Conservation (phyloP, 345 rosid genomes). For the Gossypium raimondii region DNA sequence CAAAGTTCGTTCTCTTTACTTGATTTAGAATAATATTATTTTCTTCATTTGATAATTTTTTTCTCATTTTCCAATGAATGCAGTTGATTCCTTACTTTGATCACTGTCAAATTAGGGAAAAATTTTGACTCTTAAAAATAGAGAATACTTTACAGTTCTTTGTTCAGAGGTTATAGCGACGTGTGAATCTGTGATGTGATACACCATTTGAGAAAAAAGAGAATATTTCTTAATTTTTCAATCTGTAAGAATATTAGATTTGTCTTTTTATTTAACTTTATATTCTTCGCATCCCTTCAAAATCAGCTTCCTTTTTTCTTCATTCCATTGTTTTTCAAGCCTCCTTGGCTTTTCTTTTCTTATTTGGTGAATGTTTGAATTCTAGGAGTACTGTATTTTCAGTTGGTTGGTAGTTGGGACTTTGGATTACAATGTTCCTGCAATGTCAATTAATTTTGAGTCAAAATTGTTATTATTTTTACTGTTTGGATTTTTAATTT, state of each 20-base stretch:
- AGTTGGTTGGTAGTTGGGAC: neutral
- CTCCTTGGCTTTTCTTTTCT: neutral
- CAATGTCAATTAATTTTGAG: neutral
- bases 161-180: constrained; percentile 13
- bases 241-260: neutral
- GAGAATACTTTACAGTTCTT: neutral
- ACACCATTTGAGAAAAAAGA: neutral
- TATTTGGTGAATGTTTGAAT: neutral
- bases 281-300: neutral
- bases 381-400: neutral
- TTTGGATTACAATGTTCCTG: neutral
- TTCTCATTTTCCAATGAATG: constrained; percentile 10
- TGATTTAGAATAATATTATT: neutral
- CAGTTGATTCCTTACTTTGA: neutral
- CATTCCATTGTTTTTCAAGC: neutral
- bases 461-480: neutral
- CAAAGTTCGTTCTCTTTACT: neutral
- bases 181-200: constrained; percentile 17
- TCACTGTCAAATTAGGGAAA: neutral
- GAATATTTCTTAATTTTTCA: constrained; percentile 5
- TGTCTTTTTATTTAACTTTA: neutral
- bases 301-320: constrained; percentile 5
- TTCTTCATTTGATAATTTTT: neutral
- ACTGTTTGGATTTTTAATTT: neutral
- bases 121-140: neutral